These are phyloP conservation scores for Ambrosia hybrid DNA, from an alignment of 140 eudicot species.

Conservation along the genomic window DNA sequence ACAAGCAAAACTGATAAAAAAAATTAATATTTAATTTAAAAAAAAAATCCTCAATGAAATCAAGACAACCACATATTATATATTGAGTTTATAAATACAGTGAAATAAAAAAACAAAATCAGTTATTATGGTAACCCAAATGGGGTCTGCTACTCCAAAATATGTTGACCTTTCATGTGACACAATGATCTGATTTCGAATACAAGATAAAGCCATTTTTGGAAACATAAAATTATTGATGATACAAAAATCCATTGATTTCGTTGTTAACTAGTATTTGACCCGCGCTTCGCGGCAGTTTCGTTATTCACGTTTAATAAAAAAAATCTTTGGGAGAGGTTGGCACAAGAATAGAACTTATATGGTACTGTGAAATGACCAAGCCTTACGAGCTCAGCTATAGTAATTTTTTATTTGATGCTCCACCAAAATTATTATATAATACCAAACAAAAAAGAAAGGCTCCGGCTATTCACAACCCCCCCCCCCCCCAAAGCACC, in stretches of 20 bases:
- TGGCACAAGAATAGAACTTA: no score
- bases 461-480: no score
- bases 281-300: no score
- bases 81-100: background rate
- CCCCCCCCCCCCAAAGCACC: no score
- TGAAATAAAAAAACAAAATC: constrained; percentile 11
- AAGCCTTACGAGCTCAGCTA: no score
- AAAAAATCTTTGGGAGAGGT: accelerated
- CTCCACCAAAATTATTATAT: no score
- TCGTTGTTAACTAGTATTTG: background rate
- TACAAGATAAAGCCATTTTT: constrained; percentile 8
- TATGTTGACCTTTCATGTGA: constrained; percentile 26
- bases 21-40: no score
- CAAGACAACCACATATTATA: constrained; percentile 14
- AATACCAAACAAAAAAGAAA: no score
- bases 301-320: no score
- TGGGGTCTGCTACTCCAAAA: constrained; percentile 12
- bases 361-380: no score
- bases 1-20: no score
- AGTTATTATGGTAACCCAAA: constrained; percentile 17
- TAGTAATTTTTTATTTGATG: no score
- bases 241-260: background rate
- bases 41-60: constrained; percentile 16
- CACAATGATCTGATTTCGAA: constrained; percentile 21
- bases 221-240: constrained; percentile 1